Conservation (phyloP, 1,284 basidiomycete species). For the Tremellales sp. region DNA sequence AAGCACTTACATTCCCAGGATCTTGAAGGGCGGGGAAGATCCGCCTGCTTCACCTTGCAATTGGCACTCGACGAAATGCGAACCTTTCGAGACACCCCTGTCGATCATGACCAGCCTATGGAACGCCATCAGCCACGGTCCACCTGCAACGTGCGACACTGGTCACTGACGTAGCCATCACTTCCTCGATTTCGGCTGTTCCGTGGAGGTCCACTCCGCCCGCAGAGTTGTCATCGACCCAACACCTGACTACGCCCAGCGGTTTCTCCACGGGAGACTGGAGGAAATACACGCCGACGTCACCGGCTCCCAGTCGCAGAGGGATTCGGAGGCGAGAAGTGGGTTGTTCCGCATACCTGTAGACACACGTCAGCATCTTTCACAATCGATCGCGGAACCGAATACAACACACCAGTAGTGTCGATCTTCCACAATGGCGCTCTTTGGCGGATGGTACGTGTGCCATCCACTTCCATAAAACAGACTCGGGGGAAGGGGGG, state of each 20-base stretch:
- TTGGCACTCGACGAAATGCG: constrained; percentile 77
- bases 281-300: constrained; percentile 51
- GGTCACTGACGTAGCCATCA: constrained; percentile 21
- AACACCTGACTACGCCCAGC: constrained; percentile 46
- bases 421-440: constrained; percentile 52
- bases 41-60: constrained; percentile 72
- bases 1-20: constrained; percentile 60
- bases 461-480: constrained; percentile 90
- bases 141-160: constrained; percentile 1
- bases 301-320: constrained; percentile 46
- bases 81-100: constrained; percentile 64
- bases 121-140: constrained; percentile 31
- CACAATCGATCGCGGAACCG: neutral
- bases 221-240: constrained; percentile 51
- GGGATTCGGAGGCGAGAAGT: constrained; percentile 28
- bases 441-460: constrained; percentile 62
- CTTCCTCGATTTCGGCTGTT: constrained; percentile 35
- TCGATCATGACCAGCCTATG: constrained; percentile 65
- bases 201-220: constrained; percentile 48
- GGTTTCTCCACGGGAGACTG: constrained; percentile 43
- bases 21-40: constrained; percentile 62
- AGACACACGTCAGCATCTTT: constrained; percentile 1
- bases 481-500: constrained; percentile 80
- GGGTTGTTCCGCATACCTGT: constrained; percentile 16
- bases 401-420: constrained; percentile 68